phyloP scores from a whole-genome alignment of 2,329 filamentous ascomycete species.

The Botryosphaeria dothidea region DNA sequence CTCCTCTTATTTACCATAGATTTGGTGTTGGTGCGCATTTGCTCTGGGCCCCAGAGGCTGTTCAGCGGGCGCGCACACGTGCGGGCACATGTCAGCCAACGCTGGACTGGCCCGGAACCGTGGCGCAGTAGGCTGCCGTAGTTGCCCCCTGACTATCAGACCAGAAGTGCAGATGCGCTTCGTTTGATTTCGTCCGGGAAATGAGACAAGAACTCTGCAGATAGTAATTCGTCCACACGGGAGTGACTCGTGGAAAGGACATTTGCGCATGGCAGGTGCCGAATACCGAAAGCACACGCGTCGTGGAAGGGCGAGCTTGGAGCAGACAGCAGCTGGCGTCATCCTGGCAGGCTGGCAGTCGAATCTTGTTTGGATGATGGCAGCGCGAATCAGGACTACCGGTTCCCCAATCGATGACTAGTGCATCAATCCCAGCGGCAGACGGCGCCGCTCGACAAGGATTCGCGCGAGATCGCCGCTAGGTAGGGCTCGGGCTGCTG shows the following conservation, averaged over 20 bases:
- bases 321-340: slow-evolving; percentile 5
- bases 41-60: background rate
- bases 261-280: background rate
- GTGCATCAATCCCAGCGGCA: background rate
- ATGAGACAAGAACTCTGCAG: background rate
- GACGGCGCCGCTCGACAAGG: slow-evolving; percentile 7
- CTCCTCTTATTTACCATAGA: background rate
- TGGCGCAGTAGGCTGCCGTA: background rate
- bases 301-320: background rate
- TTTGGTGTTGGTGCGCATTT: background rate
- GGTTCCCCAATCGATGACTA: background rate
- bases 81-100: background rate
- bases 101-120: background rate
- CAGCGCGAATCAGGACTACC: background rate
- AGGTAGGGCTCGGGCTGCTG: background rate
- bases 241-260: no score
- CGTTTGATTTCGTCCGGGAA: background rate
- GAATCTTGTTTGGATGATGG: slow-evolving; percentile 7
- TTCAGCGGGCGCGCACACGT: background rate
- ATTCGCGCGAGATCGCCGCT: slow-evolving; percentile 3
- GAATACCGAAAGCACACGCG: slow-evolving; percentile 1
- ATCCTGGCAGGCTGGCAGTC: background rate
- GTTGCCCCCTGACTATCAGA: background rate
- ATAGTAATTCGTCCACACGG: background rate
- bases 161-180: background rate